Evolutionary conservation across 345 rosid genomes (phyloP).

Genomic region (Aquilaria malaccensis): DNA sequence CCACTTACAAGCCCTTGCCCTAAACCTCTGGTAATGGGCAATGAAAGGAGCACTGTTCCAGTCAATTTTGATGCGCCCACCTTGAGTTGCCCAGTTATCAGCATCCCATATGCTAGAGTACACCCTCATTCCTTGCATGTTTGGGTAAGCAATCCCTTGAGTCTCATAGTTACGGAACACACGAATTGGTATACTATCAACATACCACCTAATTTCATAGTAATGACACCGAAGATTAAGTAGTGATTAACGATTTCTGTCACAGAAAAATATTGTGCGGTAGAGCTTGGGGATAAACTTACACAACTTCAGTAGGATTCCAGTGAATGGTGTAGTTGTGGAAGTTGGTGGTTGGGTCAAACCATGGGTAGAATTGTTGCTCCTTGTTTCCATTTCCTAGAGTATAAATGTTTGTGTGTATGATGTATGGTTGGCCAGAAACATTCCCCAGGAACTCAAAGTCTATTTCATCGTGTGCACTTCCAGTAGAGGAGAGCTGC

Average conservation of each 20-base stretch:
- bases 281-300: constrained; percentile 20
- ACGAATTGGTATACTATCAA: constrained; percentile 52
- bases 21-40: constrained; percentile 40
- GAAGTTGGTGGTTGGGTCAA: constrained; percentile 54
- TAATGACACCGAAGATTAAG: no score
- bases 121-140: constrained; percentile 66
- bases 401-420: constrained; percentile 62
- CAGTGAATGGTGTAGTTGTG: constrained; percentile 81
- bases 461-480: constrained; percentile 63
- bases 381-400: constrained; percentile 61
- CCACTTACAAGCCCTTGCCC: constrained; percentile 62
- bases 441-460: constrained; percentile 69
- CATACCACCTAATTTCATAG: constrained; percentile 41
- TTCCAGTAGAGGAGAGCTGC: constrained; percentile 54
- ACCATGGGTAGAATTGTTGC: constrained; percentile 56
- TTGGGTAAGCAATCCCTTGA: constrained; percentile 54
- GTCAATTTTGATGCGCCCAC: constrained; percentile 58
- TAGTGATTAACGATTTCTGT: no score
- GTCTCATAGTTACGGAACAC: constrained; percentile 50
- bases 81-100: constrained; percentile 73
- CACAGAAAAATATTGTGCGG: not conserved
- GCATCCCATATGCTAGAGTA: constrained; percentile 71
- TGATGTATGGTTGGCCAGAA: constrained; percentile 57
- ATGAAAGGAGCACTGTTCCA: constrained; percentile 52
- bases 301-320: constrained; percentile 60